Evolutionary conservation across 164 flowering plant genomes (phyloP).

Genomic region (Chimonanthus salicifolius): DNA sequence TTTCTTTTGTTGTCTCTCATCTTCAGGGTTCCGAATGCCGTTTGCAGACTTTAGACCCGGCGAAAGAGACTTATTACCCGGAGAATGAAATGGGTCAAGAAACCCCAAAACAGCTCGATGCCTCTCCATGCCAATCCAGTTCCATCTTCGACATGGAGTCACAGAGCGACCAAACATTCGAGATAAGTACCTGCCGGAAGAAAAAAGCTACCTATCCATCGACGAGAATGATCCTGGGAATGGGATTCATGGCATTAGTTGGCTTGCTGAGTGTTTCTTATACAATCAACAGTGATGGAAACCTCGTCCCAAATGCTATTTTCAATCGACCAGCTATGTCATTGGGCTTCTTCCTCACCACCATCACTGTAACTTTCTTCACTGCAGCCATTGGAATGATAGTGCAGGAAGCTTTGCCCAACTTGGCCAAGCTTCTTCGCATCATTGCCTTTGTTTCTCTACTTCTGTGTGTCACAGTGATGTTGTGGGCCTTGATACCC

Average conservation of each 20-base stretch:
- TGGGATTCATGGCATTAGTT: neutral
- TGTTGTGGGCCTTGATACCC: slow-evolving; percentile 1
- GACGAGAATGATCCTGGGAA: neutral
- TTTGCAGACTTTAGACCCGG: too few species aligned
- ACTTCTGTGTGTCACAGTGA: neutral
- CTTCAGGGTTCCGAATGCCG: too few species aligned
- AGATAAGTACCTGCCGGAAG: too few species aligned
- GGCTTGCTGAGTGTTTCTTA: neutral
- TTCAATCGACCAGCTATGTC: neutral
- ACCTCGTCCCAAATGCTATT: neutral
- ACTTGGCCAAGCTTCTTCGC: neutral
- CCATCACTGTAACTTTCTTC: neutral
- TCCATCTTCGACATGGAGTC: too few species aligned
- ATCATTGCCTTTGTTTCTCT: neutral
- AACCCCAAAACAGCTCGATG: too few species aligned
- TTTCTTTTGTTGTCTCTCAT: too few species aligned
- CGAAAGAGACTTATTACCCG: too few species aligned
- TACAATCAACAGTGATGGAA: neutral
- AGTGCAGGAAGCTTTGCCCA: neutral
- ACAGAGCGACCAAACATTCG: too few species aligned
- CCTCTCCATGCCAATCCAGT: too few species aligned
- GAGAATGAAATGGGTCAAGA: too few species aligned
- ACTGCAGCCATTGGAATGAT: neutral
- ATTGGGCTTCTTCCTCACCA: neutral
- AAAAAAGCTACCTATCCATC: neutral